A percentile compares a stretch with the other conserved stretches of the same genome.
Conservation (phyloP, 2,329 filamentous ascomycete genomes). For the Aspergillaceae sp. region DNA sequence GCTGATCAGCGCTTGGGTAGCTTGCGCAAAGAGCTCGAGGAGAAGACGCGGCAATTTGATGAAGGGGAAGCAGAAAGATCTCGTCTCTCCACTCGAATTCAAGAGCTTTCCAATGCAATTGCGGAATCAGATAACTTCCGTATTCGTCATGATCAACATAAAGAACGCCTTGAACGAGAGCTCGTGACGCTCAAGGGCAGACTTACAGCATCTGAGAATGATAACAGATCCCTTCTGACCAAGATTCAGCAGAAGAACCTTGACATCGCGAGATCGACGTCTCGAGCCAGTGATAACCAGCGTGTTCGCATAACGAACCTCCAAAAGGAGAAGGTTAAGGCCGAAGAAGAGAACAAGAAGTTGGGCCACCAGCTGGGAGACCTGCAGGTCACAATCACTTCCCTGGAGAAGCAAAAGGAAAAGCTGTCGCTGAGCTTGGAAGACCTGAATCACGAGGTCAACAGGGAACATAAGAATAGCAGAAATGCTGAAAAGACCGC, state of each 20-base stretch:
- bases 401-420: conserved; percentile 87
- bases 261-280: conserved; percentile 85
- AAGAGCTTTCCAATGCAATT: conserved; percentile 78
- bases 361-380: conserved; percentile 80
- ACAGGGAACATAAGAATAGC: conserved; percentile 78
- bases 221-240: conserved; percentile 89
- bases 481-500: conserved; percentile 84
- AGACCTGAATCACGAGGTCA: conserved; percentile 85
- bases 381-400: conserved; percentile 69
- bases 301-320: conserved; percentile 66
- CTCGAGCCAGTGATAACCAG: conserved; percentile 74
- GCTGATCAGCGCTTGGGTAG: conserved; percentile 73
- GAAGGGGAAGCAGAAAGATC: conserved; percentile 73
- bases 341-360: conserved; percentile 74
- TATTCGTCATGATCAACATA: conserved; percentile 83
- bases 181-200: conserved; percentile 84
- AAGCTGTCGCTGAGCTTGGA: conserved; percentile 82
- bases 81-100: conserved; percentile 68
- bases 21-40: conserved; percentile 70
- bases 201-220: conserved; percentile 85
- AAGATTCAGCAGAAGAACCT: conserved; percentile 96
- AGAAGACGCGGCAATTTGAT: conserved; percentile 64
- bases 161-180: conserved; percentile 85
- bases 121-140: conserved; percentile 83
- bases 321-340: conserved; percentile 71